Conservation (phyloP, 1,139 yeast species). For the Kodamaea sp. region DNA sequence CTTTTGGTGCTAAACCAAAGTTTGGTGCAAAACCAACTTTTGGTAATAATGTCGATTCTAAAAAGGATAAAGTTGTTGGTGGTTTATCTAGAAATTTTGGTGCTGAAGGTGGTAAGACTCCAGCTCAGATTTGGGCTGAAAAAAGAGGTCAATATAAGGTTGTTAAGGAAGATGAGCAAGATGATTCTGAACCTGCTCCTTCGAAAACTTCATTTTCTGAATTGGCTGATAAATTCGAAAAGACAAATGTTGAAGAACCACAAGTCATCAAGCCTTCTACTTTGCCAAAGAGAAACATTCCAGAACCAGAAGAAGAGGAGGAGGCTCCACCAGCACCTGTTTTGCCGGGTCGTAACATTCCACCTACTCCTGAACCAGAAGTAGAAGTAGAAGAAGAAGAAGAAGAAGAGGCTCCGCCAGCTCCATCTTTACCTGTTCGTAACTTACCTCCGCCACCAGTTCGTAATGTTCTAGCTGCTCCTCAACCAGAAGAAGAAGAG, state of each 20-base stretch:
- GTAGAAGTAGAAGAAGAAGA: slow-evolving; percentile 19
- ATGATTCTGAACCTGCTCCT: slow-evolving; percentile 4
- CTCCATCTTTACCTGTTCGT: slow-evolving; percentile 25
- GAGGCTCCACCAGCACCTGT: slow-evolving; percentile 17
- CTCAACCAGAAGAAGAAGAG: slow-evolving; percentile 15
- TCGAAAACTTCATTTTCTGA: not conserved
- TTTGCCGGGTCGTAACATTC: slow-evolving; percentile 19
- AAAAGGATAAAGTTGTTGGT: slow-evolving; percentile 50
- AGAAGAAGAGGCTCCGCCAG: slow-evolving; percentile 10
- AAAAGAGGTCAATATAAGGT: slow-evolving; percentile 65
- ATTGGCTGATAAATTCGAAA: slow-evolving; percentile 9
- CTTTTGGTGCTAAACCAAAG: slow-evolving; percentile 26
- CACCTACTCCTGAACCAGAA: slow-evolving; percentile 14
- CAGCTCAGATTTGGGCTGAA: slow-evolving; percentile 96
- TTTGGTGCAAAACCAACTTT: slow-evolving; percentile 55
- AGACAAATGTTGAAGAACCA: slow-evolving; percentile 18
- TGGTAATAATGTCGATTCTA: slow-evolving; percentile 23
- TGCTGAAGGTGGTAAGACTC: slow-evolving; percentile 77
- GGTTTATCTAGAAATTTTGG: slow-evolving; percentile 71
- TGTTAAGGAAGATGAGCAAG: slow-evolving; percentile 28
- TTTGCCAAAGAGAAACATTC: slow-evolving; percentile 33
- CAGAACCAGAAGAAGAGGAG: slow-evolving; percentile 27
- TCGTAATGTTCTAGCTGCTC: slow-evolving; percentile 4
- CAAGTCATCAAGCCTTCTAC: slow-evolving; percentile 24
- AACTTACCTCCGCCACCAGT: slow-evolving; percentile 14